Evolutionary conservation across 805 yeast species (phyloP).

Genomic region (Phaffomyces thermotolerans): DNA sequence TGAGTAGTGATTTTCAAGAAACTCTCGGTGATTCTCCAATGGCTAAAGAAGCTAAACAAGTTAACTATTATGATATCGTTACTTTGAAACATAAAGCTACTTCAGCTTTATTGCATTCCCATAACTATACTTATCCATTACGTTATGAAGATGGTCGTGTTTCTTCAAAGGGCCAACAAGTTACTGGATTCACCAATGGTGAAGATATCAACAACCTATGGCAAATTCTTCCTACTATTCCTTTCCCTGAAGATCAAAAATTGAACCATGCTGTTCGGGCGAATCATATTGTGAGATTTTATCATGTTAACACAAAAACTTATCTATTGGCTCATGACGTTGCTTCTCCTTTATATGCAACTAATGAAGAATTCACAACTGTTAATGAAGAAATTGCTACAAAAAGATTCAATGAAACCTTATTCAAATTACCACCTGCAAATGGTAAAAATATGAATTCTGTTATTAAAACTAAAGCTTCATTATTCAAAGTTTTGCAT

Average conservation of each 20-base stretch:
- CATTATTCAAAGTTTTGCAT: constrained; percentile 66
- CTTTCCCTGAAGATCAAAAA: constrained; percentile 33
- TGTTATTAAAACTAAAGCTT: constrained; percentile 60
- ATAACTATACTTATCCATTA: constrained; percentile 64
- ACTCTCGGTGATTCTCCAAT: constrained; percentile 78
- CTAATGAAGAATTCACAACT: constrained; percentile 91
- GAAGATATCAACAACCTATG: constrained; percentile 70
- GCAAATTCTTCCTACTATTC: constrained; percentile 67
- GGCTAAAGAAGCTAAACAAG: constrained; percentile 60
- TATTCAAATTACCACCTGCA: constrained; percentile 65
- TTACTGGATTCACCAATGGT: constrained; percentile 53
- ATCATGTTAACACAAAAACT: constrained; percentile 76
- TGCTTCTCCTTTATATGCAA: constrained; percentile 85
- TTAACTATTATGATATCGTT: constrained; percentile 69
- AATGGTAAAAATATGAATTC: constrained; percentile 44
- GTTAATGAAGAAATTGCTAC: constrained; percentile 53
- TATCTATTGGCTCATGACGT: constrained; percentile 87
- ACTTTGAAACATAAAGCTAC: constrained; percentile 80
- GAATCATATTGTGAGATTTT: constrained; percentile 70
- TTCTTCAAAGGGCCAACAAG: constrained; percentile 92
- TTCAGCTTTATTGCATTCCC: constrained; percentile 77
- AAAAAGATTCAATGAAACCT: constrained; percentile 58
- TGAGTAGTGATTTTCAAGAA: constrained; percentile 95
- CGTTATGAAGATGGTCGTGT: constrained; percentile 95
- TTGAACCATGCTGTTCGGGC: constrained; percentile 48